phyloP scores from a whole-genome alignment of 805 yeast genomes.

The Kluyveromyces siamensis region DNA sequence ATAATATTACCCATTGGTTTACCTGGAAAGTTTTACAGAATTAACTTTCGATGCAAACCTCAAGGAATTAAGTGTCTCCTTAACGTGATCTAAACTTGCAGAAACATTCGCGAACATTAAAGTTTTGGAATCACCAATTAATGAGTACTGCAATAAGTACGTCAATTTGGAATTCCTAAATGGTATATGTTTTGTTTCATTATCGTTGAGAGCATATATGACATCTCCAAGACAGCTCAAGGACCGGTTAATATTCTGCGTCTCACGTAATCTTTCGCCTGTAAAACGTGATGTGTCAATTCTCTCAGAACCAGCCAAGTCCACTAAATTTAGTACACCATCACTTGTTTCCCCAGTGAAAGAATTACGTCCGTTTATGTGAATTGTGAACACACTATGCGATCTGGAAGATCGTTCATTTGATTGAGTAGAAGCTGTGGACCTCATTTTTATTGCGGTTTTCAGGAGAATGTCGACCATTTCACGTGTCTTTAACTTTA shows the following conservation, averaged over 20 bases:
- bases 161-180: constrained; percentile 93
- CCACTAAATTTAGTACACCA: constrained; percentile 74
- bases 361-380: constrained; percentile 45
- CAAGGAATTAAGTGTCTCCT: constrained; percentile 76
- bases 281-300: constrained; percentile 62
- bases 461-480: constrained; percentile 44
- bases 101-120: constrained; percentile 89
- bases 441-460: constrained; percentile 51
- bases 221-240: constrained; percentile 87
- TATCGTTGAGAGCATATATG: constrained; percentile 62
- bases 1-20: too few relatives aligned
- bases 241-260: constrained; percentile 83
- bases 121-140: constrained; percentile 81
- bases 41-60: constrained; percentile 85
- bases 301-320: constrained; percentile 92
- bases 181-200: constrained; percentile 72
- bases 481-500: constrained; percentile 36
- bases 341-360: constrained; percentile 37
- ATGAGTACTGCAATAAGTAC: constrained; percentile 71
- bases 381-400: constrained; percentile 69
- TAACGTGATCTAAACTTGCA: constrained; percentile 49
- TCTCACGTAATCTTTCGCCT: constrained; percentile 77
- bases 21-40: constrained; percentile 31
- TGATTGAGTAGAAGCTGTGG: constrained; percentile 73
- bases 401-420: constrained; percentile 88